Base-by-base conservation (phyloP, 2,329 filamentous ascomycete genomes). In the Teratosphaeria pseudoeucalypti region DNA sequence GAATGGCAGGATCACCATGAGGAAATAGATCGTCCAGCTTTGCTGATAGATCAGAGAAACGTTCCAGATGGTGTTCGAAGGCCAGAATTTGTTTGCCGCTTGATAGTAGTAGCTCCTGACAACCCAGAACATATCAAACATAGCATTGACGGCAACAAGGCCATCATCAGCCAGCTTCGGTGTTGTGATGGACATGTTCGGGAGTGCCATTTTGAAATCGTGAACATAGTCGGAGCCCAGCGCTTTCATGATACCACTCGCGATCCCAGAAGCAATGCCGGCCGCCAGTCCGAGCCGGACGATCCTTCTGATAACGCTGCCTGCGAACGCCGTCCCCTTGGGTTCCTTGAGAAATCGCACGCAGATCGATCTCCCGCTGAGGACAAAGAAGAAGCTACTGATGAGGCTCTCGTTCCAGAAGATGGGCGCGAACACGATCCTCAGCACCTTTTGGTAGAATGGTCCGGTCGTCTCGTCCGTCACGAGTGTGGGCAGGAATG, bases 81-180 rank as follows among this genome's bases (percentile, higher is more conserved):
- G 77, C 63, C 77, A 79, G 3, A 73, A 75, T 12, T 61, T 66
- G 58, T 72, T 77, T 2, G 71, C 77, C 14, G 76, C 74, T 61
- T 78, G 74, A 7, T 60, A 65, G 57, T 64, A 66, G 60, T 74
- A 77, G 32, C 68, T 60, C 16, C 73, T 72, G 27, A 71, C 74
- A 23, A 75, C 63, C 76, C 77, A 79, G 64, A 80, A 79, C 34
- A 79, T 63, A 47, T 78, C 71, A 66, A 78, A 79, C 6, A 79
- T 64, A 0, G 75, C 75, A 66, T 79, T 79, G 68, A 77, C 74
- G 54, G 74, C 78, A 14, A 74, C 67, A 10, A 79, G 66, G 26
- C 74, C 73, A 60, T 71, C 74, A 29, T 74, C 70, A 2, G 76
- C 64, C 26, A 65, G 63, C 52, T 70, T 67, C 10, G 67, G 68